Conservation (phyloP, 2,329 filamentous ascomycete species). For the Kalmusia sp. region DNA sequence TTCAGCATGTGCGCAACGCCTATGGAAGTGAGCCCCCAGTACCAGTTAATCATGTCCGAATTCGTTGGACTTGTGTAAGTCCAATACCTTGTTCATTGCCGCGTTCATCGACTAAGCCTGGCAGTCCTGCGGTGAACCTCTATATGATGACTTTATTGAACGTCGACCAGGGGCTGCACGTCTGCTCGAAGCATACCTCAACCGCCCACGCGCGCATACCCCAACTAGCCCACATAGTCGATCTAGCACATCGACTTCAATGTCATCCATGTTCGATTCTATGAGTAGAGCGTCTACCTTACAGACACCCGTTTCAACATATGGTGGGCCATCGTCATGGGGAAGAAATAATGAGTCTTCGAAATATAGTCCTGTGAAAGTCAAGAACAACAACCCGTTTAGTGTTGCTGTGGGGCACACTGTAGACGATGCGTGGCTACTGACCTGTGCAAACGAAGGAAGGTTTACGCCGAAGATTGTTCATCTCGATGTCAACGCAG, state of each 20-base stretch:
- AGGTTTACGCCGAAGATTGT: conserved; percentile 46
- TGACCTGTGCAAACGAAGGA: conserved; percentile 49
- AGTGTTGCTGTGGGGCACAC: conserved; percentile 28
- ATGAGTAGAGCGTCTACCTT: conserved; percentile 33
- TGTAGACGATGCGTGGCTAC: conserved; percentile 41
- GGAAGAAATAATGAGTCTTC: conserved; percentile 23
- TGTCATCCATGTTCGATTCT: conserved; percentile 36
- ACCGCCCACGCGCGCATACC: conserved; percentile 37
- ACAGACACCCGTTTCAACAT: conserved; percentile 37
- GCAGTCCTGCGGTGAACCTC: conserved; percentile 39
- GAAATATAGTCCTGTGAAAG: conserved; percentile 32
- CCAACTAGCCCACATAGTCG: conserved; percentile 28
- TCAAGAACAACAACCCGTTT: conserved; percentile 31
- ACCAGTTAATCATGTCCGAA: conserved; percentile 36
- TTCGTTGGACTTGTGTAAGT: conserved; percentile 46
- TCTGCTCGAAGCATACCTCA: conserved; percentile 48
- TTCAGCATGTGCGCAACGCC: conserved; percentile 24
- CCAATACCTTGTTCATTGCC: not conserved
- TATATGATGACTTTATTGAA: conserved; percentile 51
- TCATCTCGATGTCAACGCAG: conserved; percentile 44
- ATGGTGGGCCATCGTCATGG: conserved; percentile 29
- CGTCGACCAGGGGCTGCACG: conserved; percentile 45
- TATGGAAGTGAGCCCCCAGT: conserved; percentile 42
- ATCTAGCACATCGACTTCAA: conserved; percentile 33
- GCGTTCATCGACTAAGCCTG: no score